These are phyloP conservation scores for Blastocladiella emersonii DNA, from an alignment of 371 early-diverging fungal genomes.

Conservation along the genomic window DNA sequence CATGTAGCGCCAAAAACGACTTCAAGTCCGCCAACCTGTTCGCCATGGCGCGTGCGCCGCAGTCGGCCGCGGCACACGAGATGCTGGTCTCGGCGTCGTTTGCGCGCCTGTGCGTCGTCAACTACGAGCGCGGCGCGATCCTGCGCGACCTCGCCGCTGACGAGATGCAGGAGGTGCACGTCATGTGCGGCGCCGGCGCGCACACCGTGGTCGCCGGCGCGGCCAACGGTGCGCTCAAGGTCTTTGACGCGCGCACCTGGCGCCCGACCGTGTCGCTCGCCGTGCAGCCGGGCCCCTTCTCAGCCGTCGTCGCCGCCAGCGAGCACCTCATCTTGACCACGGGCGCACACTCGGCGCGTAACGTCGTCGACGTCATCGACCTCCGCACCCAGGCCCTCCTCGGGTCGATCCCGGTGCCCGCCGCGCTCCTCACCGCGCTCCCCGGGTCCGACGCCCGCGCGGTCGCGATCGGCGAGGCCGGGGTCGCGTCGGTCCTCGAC, in stretches of 20 bases:
- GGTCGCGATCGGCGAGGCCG: constrained; percentile 7
- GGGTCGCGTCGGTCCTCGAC: background rate
- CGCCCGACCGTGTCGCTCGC: background rate
- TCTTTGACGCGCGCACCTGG: background rate
- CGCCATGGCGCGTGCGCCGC: background rate
- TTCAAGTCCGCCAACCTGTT: background rate
- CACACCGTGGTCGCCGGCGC: background rate
- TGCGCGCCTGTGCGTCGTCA: background rate
- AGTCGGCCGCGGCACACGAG: background rate
- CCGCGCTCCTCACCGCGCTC: background rate
- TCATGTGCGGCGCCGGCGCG: background rate
- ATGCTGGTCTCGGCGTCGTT: background rate
- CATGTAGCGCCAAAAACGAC: background rate
- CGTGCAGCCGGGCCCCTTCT: background rate
- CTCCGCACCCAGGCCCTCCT: background rate
- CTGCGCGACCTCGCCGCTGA: background rate
- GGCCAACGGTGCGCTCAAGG: background rate
- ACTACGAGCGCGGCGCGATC: background rate
- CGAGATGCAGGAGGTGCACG: background rate
- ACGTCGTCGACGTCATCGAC: background rate
- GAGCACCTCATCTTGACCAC: background rate
- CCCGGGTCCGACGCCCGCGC: background rate
- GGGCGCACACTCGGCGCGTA: background rate
- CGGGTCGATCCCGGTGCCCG: background rate
- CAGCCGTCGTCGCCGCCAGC: background rate